Evolutionary conservation across 768 basidiomycete genomes (phyloP).

Genomic region (Gautieria morchelliformis): DNA sequence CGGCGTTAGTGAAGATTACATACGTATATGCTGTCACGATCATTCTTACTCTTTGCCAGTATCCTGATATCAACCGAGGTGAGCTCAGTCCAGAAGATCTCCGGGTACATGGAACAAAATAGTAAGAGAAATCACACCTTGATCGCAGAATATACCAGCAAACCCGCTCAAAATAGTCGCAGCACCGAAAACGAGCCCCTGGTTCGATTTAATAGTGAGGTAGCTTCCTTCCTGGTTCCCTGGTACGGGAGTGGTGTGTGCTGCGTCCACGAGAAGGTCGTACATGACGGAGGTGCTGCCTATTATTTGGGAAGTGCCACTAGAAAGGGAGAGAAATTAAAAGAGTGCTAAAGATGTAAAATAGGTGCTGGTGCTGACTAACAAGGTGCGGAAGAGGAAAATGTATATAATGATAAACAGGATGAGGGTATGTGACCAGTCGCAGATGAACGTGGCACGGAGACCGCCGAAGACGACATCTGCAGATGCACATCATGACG

Average conservation of each 20-base stretch:
- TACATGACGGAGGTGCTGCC: slow-evolving; percentile 34
- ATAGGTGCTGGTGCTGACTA: neutral
- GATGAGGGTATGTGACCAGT: slow-evolving; percentile 36
- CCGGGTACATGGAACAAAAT: no score
- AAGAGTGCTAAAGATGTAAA: slow-evolving; percentile 11
- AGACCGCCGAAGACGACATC: slow-evolving; percentile 31
- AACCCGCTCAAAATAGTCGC: slow-evolving; percentile 32
- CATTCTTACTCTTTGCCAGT: slow-evolving; percentile 38
- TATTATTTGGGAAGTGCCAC: slow-evolving; percentile 28
- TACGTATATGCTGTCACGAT: slow-evolving; percentile 1
- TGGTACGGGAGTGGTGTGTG: slow-evolving; percentile 31
- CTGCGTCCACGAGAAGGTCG: slow-evolving; percentile 38
- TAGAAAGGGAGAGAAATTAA: slow-evolving; percentile 12
- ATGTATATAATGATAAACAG: slow-evolving; percentile 30
- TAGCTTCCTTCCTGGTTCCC: slow-evolving; percentile 46
- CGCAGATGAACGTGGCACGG: slow-evolving; percentile 36
- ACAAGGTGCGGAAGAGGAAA: slow-evolving; percentile 14
- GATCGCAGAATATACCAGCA: slow-evolving; percentile 41
- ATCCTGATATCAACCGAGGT: slow-evolving; percentile 21
- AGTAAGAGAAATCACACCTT: slow-evolving; percentile 24
- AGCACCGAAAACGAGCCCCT: slow-evolving; percentile 34
- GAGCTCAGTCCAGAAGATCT: no score
- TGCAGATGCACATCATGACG: slow-evolving; percentile 4
- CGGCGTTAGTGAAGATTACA: slow-evolving; percentile 9
- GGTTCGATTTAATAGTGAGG: slow-evolving; percentile 45